These are phyloP conservation scores for Penicillium psychrosexuale DNA, from an alignment of 2,329 filamentous ascomycete species.

Conservation along the genomic window DNA sequence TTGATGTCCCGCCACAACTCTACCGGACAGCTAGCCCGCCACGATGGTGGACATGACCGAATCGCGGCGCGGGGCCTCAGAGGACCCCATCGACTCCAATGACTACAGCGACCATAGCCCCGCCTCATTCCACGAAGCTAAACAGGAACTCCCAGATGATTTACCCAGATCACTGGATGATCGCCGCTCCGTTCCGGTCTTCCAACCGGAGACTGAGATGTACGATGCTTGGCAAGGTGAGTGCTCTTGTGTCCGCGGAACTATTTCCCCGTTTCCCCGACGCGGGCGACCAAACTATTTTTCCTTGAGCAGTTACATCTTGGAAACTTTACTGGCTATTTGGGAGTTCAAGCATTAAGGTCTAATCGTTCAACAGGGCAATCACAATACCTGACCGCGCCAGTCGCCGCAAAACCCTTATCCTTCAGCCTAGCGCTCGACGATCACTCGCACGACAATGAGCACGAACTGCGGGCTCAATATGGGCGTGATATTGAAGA, in stretches of 20 bases:
- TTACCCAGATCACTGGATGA: constrained; percentile 91
- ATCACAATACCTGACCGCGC: constrained; percentile 89
- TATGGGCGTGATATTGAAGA: constrained; percentile 55
- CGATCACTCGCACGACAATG: constrained; percentile 70
- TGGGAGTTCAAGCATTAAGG: background rate
- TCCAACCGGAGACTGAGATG: constrained; percentile 85
- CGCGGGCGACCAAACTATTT: background rate
- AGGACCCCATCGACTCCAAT: constrained; percentile 25
- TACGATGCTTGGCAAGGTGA: constrained; percentile 98
- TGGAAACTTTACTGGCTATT: background rate
- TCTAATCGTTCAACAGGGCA: constrained; percentile 60
- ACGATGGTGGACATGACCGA: constrained; percentile 40
- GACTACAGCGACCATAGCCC: constrained; percentile 21
- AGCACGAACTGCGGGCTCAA: constrained; percentile 34
- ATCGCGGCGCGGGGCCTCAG: constrained; percentile 31
- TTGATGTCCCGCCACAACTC: constrained; percentile 21
- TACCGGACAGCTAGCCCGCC: constrained; percentile 16
- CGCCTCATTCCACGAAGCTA: constrained; percentile 19
- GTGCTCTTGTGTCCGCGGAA: constrained; percentile 25
- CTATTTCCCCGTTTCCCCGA: constrained; percentile 1
- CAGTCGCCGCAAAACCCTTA: constrained; percentile 77
- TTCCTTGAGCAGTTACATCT: background rate
- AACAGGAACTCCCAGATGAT: constrained; percentile 67
- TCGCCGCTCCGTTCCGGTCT: constrained; percentile 64
- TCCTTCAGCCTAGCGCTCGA: constrained; percentile 83